A percentile compares a stretch with the other conserved stretches of the same genome.
phyloP scores from a whole-genome alignment of 257 asterid species.

The Solanum tarijense region DNA sequence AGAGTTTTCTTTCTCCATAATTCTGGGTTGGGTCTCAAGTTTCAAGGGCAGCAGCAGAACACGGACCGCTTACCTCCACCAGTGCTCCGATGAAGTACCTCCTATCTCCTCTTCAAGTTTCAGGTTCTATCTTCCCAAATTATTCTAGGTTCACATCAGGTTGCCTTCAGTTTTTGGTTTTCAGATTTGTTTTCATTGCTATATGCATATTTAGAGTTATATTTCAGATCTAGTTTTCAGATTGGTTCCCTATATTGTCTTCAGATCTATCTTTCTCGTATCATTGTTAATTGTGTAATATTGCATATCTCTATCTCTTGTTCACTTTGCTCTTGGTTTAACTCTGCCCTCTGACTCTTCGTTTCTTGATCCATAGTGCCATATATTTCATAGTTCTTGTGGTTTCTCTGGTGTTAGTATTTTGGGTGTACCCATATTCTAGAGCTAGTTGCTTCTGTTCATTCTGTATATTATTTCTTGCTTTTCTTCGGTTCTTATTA shows the following conservation, averaged over 20 bases:
- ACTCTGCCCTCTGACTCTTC: not conserved
- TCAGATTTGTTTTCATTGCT: not conserved
- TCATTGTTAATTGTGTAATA: not conserved
- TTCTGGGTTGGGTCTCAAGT: not conserved
- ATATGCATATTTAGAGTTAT: not conserved
- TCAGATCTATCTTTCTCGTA: not conserved
- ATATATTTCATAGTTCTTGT: not conserved
- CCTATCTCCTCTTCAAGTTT: not conserved
- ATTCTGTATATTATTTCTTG: not conserved
- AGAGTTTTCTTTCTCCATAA: not conserved
- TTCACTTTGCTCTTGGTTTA: not conserved
- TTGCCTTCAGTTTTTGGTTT: not conserved
- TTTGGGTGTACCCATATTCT: not conserved
- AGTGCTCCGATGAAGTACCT: no score
- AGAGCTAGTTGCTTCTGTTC: not conserved
- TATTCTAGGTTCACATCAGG: not conserved
- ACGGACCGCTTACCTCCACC: no score
- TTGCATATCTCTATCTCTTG: not conserved
- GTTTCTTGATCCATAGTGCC: not conserved
- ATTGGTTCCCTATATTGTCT: not conserved
- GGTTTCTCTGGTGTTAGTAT: not conserved
- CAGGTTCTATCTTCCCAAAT: not conserved
- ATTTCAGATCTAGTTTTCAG: not conserved
- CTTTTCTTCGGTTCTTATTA: not conserved
- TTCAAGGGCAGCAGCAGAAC: no score